Percentiles rank a stretch among this genome's conserved stretches.
Conservation (phyloP, 345 rosid species). For the Zanthoxylum bungeanum region DNA sequence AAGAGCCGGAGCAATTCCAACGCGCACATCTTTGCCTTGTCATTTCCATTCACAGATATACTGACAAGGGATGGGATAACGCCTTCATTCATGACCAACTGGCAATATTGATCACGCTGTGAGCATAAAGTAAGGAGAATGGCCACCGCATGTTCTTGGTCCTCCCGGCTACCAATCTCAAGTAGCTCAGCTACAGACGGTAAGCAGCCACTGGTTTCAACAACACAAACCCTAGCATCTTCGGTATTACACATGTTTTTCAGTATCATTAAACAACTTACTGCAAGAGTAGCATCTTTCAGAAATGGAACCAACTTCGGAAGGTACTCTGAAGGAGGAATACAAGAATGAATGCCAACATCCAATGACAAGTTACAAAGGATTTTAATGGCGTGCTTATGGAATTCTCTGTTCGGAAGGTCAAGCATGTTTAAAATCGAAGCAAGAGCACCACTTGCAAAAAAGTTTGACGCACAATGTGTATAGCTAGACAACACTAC, state of each 20-base stretch:
- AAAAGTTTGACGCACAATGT: slow-evolving; percentile 36
- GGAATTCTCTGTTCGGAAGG: slow-evolving; percentile 33
- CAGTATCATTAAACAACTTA: slow-evolving; percentile 41
- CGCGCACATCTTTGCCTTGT: slow-evolving; percentile 53
- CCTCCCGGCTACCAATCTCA: slow-evolving; percentile 47
- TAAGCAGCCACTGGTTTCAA: slow-evolving; percentile 59
- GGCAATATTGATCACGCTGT: slow-evolving; percentile 40
- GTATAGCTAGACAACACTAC: slow-evolving; percentile 50
- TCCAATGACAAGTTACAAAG: slow-evolving; percentile 54
- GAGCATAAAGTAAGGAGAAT: slow-evolving; percentile 45
- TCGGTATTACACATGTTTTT: slow-evolving; percentile 48
- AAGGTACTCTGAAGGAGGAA: slow-evolving; percentile 46
- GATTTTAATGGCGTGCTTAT: slow-evolving; percentile 50
- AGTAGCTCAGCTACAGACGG: slow-evolving; percentile 57
- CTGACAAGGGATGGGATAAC: slow-evolving; percentile 50
- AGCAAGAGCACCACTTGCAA: slow-evolving; percentile 48
- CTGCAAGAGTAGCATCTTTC: slow-evolving; percentile 37
- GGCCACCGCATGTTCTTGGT: slow-evolving; percentile 58
- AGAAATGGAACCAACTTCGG: slow-evolving; percentile 56
- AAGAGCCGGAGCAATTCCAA: slow-evolving; percentile 68
- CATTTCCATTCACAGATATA: slow-evolving; percentile 60
- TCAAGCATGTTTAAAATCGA: slow-evolving; percentile 45
- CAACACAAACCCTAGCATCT: slow-evolving; percentile 54
- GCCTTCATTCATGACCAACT: slow-evolving; percentile 59
- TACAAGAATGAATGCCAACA: slow-evolving; percentile 37